A percentile compares a stretch with the other conserved stretches of the same genome.
These are phyloP conservation scores for Aphanomyces invadans DNA, from an alignment of 352 stramenopile genomes.

Conservation along the genomic window DNA sequence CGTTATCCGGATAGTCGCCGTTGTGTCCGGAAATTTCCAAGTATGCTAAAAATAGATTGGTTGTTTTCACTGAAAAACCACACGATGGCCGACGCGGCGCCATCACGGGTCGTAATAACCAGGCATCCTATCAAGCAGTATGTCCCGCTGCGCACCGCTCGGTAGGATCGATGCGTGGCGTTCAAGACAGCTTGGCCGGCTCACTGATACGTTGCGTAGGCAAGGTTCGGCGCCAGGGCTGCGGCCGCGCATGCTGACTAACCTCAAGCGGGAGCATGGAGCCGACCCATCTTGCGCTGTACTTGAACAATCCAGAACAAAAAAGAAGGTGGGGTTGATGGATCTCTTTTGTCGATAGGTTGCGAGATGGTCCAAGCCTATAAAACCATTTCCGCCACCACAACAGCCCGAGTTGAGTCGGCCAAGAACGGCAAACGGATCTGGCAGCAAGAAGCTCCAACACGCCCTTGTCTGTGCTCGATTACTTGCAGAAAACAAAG, in stretches of 20 bases:
- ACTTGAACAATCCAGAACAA: too few species aligned
- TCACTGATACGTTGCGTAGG: neutral
- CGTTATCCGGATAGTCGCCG: neutral
- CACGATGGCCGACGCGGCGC: neutral
- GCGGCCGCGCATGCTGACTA: neutral
- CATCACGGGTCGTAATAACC: neutral
- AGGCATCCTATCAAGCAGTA: slow-evolving; percentile 3
- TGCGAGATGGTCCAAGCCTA: neutral
- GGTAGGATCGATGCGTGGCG: neutral
- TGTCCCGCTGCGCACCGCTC: neutral
- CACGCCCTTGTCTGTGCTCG: slow-evolving; percentile 18
- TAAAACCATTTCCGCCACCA: neutral
- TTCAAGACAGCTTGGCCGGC: neutral
- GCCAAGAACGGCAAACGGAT: slow-evolving; percentile 10
- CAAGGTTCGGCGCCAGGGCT: neutral
- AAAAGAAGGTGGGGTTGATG: too few species aligned
- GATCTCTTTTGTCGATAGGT: neutral
- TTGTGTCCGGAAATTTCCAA: neutral
- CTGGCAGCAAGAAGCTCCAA: slow-evolving; percentile 20
- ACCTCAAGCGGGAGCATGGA: neutral
- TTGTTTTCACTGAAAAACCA: neutral
- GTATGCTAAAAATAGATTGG: slow-evolving; percentile 5
- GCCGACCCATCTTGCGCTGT: neutral
- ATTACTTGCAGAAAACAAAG: slow-evolving; percentile 17
- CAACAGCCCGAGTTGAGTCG: neutral